These are phyloP conservation scores for Candida xiaguanensis DNA, from an alignment of 805 yeast genomes.

Conservation along the genomic window DNA sequence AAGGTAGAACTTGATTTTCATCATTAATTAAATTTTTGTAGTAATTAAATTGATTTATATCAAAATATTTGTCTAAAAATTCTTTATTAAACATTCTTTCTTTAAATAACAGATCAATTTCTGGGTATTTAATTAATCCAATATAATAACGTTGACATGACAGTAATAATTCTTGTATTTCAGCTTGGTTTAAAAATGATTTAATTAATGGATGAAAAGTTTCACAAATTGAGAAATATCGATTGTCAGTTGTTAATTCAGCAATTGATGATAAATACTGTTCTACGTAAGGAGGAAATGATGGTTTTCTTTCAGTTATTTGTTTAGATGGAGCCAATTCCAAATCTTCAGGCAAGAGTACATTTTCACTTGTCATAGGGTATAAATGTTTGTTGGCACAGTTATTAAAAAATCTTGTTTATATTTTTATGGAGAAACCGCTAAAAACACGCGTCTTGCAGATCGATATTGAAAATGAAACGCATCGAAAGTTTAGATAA, in stretches of 20 bases:
- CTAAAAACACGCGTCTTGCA: no score
- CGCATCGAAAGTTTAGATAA: no score
- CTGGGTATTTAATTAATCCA: background rate
- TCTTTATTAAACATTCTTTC: background rate
- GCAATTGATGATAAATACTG: background rate
- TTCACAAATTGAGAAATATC: background rate
- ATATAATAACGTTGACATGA: background rate
- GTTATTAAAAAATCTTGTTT: no score
- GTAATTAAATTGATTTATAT: background rate
- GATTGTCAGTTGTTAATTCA: background rate
- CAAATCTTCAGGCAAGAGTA: no score
- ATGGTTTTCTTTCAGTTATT: no score
- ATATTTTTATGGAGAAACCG: no score
- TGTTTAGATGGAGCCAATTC: no score
- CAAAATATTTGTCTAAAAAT: background rate
- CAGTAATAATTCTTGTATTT: background rate
- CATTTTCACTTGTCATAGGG: no score
- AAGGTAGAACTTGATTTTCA: background rate
- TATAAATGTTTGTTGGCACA: no score
- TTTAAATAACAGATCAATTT: background rate
- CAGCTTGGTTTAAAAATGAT: background rate
- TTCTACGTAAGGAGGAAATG: background rate
- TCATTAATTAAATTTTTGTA: background rate
- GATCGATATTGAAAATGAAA: no score
- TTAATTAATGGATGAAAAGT: conserved; percentile 1